Base-by-base conservation (phyloP, 1,284 basidiomycete genomes). In the Marasmius fiardii region DNA sequence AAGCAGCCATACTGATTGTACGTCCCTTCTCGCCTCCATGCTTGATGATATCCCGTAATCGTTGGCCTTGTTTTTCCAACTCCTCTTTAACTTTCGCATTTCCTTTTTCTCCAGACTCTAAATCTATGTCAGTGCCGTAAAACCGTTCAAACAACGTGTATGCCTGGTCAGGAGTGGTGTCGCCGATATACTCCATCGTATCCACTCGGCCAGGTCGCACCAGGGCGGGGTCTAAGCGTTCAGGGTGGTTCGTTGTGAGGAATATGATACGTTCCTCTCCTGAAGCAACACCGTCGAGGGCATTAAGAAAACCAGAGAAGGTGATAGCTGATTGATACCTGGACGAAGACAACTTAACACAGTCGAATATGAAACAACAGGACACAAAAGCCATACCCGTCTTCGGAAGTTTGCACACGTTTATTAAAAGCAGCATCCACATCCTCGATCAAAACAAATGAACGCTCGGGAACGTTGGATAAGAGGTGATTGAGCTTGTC, bases 401-500 rank as follows among this genome's bases (percentile, higher is more conserved):
- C 93, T 65, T 92, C 93, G 56, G 82, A 85, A 1, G 89, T 92
- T 70, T 92, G 93, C 4, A 92, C 87, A 23, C 95, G 87, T 61
- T 92, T 90, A 64, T 92, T 92, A 72, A 99, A 99, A 0, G 95
- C 97, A n/a, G 95, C 95, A 68, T 99, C 97, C 7, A 99, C 86
- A 63, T 99, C 97, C 70, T 99, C 97, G 43, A 99, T 91, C 23
- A 99, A 81, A 39, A 99, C 80, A 63, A 99, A 89, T 63, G 90
- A 92, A 53, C 94, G 82, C 66, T 98, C 95, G 0, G 97, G 96
- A 1, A 90, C 92, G 61, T 98, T 93, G 1, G 95, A 93, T 28
- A 99, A 77, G 1, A 99, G 80, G 67, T 98, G 93, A 63, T 93
- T 95, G 21, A 99, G 80, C 74, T 96, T 98, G 76, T 99, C 97